Evolutionary conservation across 2,329 filamentous ascomycete genomes (phyloP), one percentile per base, ranked within the genome.

Genomic region (Botrytis aclada): DNA sequence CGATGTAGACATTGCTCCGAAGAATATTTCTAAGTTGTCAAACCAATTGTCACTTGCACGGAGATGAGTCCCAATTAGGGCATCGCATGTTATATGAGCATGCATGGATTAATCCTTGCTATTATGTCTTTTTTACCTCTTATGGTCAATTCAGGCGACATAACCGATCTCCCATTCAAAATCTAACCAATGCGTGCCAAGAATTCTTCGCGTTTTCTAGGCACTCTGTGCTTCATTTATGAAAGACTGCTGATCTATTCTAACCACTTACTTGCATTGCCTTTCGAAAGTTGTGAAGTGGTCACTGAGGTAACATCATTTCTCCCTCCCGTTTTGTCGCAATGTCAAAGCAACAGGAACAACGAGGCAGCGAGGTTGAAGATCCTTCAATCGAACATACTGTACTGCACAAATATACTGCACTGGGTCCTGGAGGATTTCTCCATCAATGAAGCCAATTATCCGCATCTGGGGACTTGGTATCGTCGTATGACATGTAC

Each of bases 131-230:
- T 43, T 45, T 45, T 64, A 32, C 61, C 61, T 64, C 8, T 64
- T 64, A 14, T 43, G n/a, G 61, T 20, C n/a, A 63, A 43, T 63
- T 43, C 61, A 63, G 39, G 61, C 61, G 61, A 63, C 39, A 43
- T 63, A 63, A 63, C 61, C 61, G 61, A 63, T 45, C 39, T 22
- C 2, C 20, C 39, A 14, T 45, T 32, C 61, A 14, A n/a, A 25
- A 63, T 63, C 60, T 20, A 29, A 18, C 9, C 16, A 43, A 43
- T 45, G 39, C 39, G 61, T 63, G 61, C 61, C 61, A 63, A 63
- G 61, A 32, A 43, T 63, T 64, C 61, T 64, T 64, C 61, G 61
- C 61, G 61, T 45, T 29, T 64, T 64, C 61, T 45, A 47, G 45
- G 45, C 25, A 64, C 41, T 22, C 6, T 54, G 51, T 54, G 41